A percentile compares a stretch with the other conserved stretches of the same genome.
Conservation (phyloP, 805 yeast species). For the Saccharomycopsis javanensis region DNA sequence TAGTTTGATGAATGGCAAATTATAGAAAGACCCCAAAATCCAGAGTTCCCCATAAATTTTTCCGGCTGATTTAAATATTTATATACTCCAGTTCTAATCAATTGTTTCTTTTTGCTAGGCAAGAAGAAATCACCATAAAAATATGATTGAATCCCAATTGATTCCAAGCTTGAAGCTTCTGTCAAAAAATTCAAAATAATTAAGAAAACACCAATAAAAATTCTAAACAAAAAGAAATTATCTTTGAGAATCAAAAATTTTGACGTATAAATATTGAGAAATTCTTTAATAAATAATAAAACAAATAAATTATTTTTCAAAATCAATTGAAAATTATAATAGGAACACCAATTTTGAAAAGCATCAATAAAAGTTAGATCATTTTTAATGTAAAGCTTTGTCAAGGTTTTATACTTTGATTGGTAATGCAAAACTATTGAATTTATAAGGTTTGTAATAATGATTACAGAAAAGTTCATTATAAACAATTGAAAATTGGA, state of each 20-base stretch:
- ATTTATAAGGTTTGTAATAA: constrained; percentile 38
- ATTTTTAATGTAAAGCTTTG: constrained; percentile 52
- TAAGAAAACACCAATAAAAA: constrained; percentile 48
- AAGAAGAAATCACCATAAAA: constrained; percentile 79
- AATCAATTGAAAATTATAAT: constrained; percentile 44
- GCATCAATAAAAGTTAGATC: constrained; percentile 58
- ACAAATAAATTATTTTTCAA: constrained; percentile 48
- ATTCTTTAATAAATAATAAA: constrained; percentile 29
- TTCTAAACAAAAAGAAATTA: constrained; percentile 40
- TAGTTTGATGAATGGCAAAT: constrained; percentile 44
- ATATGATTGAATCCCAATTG: constrained; percentile 83
- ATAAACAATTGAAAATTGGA: constrained; percentile 19
- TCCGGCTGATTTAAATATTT: constrained; percentile 79
- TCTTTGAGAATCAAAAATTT: constrained; percentile 7
- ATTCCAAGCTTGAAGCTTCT: constrained; percentile 53
- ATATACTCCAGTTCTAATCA: constrained; percentile 73
- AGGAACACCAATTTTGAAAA: constrained; percentile 61
- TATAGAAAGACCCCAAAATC: constrained; percentile 63
- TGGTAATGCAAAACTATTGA: constrained; percentile 47
- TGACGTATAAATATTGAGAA: constrained; percentile 21
- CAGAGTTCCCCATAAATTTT: constrained; percentile 66
- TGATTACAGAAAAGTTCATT: constrained; percentile 23
- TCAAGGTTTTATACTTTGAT: constrained; percentile 51
- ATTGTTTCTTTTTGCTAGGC: constrained; percentile 39
- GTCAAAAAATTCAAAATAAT: constrained; percentile 59